These are phyloP conservation scores for Tetrahymena thermophila DNA, from an alignment of 73 alveolate genomes.

Conservation along the genomic window DNA sequence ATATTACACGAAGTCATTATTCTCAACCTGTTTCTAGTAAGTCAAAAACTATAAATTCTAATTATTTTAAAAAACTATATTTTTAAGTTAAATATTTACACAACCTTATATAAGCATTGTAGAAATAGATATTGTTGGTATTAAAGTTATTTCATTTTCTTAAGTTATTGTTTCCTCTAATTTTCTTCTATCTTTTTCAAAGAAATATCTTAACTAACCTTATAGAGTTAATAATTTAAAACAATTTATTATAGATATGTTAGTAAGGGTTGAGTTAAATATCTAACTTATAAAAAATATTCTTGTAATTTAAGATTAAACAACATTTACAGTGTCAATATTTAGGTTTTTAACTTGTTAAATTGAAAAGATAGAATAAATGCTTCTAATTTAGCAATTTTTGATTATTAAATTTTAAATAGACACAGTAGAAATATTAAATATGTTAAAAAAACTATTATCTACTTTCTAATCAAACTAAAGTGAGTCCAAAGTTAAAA, in stretches of 20 bases:
- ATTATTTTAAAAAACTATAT: too few species aligned
- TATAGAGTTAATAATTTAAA: background rate
- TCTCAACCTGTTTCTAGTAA: background rate
- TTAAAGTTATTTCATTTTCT: background rate
- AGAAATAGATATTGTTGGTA: background rate
- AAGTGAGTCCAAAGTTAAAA: background rate
- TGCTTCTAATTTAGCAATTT: background rate
- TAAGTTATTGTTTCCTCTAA: background rate
- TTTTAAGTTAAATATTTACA: too few species aligned
- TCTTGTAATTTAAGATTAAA: background rate
- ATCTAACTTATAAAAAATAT: background rate
- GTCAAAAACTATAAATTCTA: background rate
- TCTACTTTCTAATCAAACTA: background rate
- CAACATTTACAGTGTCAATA: background rate
- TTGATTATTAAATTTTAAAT: background rate
- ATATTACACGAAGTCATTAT: background rate
- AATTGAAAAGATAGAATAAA: background rate
- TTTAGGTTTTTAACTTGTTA: background rate
- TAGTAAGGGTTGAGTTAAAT: background rate
- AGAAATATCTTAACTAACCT: background rate
- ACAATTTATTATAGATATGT: background rate
- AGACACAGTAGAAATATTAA: background rate
- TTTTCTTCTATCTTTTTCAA: background rate
- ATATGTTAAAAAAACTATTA: background rate
- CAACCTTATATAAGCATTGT: background rate